These are phyloP conservation scores for Mucor racemosus DNA, from an alignment of 371 early-diverging fungal species.

Conservation along the genomic window DNA sequence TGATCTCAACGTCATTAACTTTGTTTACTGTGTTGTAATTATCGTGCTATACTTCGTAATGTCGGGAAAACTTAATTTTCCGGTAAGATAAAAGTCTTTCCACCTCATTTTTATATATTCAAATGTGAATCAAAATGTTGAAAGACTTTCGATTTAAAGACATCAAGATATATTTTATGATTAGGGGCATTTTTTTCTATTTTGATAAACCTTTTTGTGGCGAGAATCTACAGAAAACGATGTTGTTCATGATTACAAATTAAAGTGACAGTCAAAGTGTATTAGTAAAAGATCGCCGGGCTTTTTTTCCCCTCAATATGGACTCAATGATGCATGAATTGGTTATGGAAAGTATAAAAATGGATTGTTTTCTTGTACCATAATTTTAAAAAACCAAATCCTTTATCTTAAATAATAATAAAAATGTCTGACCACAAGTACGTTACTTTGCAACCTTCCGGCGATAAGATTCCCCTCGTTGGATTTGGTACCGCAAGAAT, in stretches of 20 bases:
- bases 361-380: no score
- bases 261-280: not conserved
- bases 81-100: no score
- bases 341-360: not conserved
- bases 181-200: no score
- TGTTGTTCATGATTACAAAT: not conserved
- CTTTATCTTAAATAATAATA: not conserved
- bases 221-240: not conserved
- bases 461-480: constrained; percentile 51
- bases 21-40: no score
- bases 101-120: no score
- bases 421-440: not conserved
- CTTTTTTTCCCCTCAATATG: not conserved
- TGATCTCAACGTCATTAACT: no score
- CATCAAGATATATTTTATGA: no score
- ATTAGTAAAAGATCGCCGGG: no score
- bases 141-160: not conserved
- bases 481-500: constrained; percentile 55
- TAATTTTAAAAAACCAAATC: not conserved
- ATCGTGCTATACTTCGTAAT: no score
- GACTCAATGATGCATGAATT: not conserved
- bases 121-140: no score
- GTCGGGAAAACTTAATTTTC: no score
- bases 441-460: constrained; percentile 22
- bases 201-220: not conserved